These are phyloP conservation scores for Agaricales sp. DNA, from an alignment of 1,284 basidiomycete species.

Conservation along the genomic window DNA sequence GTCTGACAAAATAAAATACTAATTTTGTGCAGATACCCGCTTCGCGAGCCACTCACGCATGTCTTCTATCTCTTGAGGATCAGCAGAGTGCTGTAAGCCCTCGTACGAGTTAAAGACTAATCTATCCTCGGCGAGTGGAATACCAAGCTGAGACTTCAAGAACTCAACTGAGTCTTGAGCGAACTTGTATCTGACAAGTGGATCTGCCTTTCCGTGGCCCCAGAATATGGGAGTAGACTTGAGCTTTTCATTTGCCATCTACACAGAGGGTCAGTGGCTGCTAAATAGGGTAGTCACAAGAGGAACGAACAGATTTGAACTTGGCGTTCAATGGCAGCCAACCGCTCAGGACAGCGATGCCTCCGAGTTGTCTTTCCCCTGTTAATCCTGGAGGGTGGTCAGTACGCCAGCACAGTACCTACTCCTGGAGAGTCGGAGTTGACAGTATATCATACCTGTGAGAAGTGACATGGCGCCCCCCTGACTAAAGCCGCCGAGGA, in stretches of 20 bases:
- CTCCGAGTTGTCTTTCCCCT: slow-evolving; percentile 31
- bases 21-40: not conserved
- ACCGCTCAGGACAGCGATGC: slow-evolving; percentile 31
- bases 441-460: slow-evolving; percentile 17
- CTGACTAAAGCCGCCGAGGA: slow-evolving; percentile 46
- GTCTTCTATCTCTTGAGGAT: not conserved
- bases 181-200: slow-evolving; percentile 26
- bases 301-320: slow-evolving; percentile 23
- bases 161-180: slow-evolving; percentile 26
- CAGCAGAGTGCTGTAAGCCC: not conserved
- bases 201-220: slow-evolving; percentile 41
- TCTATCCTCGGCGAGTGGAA: slow-evolving; percentile 7
- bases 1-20: not conserved
- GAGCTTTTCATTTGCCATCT: slow-evolving; percentile 22
- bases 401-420: too few species aligned
- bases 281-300: too few species aligned
- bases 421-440: not conserved
- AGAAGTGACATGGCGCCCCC: slow-evolving; percentile 39
- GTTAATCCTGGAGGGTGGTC: slow-evolving; percentile 26
- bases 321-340: slow-evolving; percentile 35
- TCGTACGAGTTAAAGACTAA: not conserved
- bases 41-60: not conserved
- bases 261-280: slow-evolving; percentile 1
- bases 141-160: slow-evolving; percentile 19
- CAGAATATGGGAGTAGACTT: slow-evolving; percentile 37